These are phyloP conservation scores for Tetrapisispora fleetii DNA, from an alignment of 805 yeast species.

Conservation along the genomic window DNA sequence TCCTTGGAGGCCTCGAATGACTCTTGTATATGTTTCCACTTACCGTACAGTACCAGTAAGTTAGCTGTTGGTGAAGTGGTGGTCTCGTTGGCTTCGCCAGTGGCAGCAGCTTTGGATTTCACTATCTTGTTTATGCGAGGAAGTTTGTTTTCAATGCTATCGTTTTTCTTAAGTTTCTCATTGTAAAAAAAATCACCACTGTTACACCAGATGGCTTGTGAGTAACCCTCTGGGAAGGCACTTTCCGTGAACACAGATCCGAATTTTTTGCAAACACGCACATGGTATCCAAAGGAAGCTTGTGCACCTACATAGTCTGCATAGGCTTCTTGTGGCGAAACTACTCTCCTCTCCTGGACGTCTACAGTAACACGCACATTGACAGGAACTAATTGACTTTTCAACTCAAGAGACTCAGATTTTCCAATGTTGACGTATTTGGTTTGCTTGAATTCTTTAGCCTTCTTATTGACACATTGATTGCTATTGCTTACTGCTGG, in stretches of 20 bases:
- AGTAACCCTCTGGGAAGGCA: slow-evolving; percentile 56
- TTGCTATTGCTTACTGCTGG: slow-evolving; percentile 18
- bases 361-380: slow-evolving; percentile 80
- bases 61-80: slow-evolving; percentile 7
- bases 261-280: slow-evolving; percentile 54
- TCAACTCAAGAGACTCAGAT: slow-evolving; percentile 46
- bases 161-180: slow-evolving; percentile 18
- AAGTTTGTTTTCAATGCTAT: slow-evolving; percentile 13
- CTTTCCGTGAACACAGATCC: slow-evolving; percentile 63
- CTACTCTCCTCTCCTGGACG: slow-evolving; percentile 47
- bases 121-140: slow-evolving; percentile 24
- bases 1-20: slow-evolving; percentile 45
- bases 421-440: slow-evolving; percentile 72
- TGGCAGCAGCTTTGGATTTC: not conserved
- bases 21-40: slow-evolving; percentile 44
- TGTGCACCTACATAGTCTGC: slow-evolving; percentile 48
- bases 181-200: slow-evolving; percentile 54
- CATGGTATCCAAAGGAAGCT: slow-evolving; percentile 61
- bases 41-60: slow-evolving; percentile 52
- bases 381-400: slow-evolving; percentile 54
- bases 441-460: slow-evolving; percentile 49
- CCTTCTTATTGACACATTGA: slow-evolving; percentile 18
- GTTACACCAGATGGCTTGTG: slow-evolving; percentile 52
- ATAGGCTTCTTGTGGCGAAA: slow-evolving; percentile 63
- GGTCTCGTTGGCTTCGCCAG: too few relatives aligned